Conservation (phyloP, 1,139 yeast genomes). For the Yamadazyma siamensis region DNA sequence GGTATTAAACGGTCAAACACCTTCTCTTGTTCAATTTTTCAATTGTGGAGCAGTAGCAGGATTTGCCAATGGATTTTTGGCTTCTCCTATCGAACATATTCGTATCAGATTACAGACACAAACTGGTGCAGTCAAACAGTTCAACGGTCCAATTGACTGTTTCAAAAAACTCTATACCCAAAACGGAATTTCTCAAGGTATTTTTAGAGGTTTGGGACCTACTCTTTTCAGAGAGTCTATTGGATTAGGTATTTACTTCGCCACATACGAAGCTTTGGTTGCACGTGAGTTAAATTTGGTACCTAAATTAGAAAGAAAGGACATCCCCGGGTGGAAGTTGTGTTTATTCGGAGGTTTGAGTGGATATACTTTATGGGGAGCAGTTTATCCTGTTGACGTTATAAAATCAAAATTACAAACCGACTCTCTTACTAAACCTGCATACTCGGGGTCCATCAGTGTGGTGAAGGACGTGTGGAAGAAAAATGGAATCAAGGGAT, state of each 20-base stretch:
- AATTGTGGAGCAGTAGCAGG: slow-evolving; percentile 87
- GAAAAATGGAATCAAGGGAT: slow-evolving; percentile 66
- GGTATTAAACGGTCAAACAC: slow-evolving; percentile 36
- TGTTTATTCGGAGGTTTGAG: slow-evolving; percentile 82
- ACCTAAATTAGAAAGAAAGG: slow-evolving; percentile 46
- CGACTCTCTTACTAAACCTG: slow-evolving; percentile 55
- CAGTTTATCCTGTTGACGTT: slow-evolving; percentile 80
- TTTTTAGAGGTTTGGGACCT: slow-evolving; percentile 77
- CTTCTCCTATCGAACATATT: slow-evolving; percentile 89
- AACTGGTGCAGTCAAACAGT: slow-evolving; percentile 44
- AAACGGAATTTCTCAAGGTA: slow-evolving; percentile 50
- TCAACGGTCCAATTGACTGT: slow-evolving; percentile 80
- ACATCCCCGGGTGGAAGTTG: slow-evolving; percentile 81
- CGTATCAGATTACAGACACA: slow-evolving; percentile 90
- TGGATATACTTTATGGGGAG: slow-evolving; percentile 82
- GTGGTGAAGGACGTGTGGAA: slow-evolving; percentile 54
- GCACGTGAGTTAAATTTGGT: slow-evolving; percentile 50
- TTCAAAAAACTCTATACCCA: slow-evolving; percentile 52
- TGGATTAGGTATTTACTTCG: slow-evolving; percentile 86
- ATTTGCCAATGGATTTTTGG: slow-evolving; percentile 79
- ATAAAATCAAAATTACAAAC: slow-evolving; percentile 85
- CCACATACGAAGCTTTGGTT: slow-evolving; percentile 83
- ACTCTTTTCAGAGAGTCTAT: slow-evolving; percentile 79
- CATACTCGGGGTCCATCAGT: slow-evolving; percentile 47
- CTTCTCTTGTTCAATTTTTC: slow-evolving; percentile 60